phyloP scores from a whole-genome alignment of 495 filamentous ascomycete genomes.

The Podospora didyma region DNA sequence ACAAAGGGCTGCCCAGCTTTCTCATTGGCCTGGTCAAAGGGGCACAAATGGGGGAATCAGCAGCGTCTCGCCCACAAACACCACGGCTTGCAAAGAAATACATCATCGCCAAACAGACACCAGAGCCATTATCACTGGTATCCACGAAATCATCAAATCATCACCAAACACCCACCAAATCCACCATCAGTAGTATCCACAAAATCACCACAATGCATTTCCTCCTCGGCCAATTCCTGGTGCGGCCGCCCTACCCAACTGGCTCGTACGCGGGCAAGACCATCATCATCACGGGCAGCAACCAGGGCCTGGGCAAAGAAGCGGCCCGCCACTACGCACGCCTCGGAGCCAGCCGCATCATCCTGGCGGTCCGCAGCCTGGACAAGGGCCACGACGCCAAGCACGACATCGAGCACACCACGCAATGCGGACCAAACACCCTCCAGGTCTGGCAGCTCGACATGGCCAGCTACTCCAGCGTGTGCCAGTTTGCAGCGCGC shows the following conservation, averaged over 20 bases:
- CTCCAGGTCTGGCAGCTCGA: slow-evolving; percentile 52
- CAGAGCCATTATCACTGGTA: too few relatives aligned
- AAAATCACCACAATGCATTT: not conserved
- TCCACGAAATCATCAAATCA: too few relatives aligned
- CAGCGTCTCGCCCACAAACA: too few relatives aligned
- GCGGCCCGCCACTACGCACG: slow-evolving; percentile 40
- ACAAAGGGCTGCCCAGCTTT: too few relatives aligned
- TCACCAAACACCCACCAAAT: too few relatives aligned
- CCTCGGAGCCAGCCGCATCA: slow-evolving; percentile 39
- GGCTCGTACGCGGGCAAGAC: slow-evolving; percentile 27
- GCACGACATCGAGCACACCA: slow-evolving; percentile 32
- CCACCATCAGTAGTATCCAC: too few relatives aligned
- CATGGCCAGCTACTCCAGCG: slow-evolving; percentile 29
- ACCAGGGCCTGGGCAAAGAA: slow-evolving; percentile 51
- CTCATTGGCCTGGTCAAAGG: too few relatives aligned
- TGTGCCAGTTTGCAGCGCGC: slow-evolving; percentile 21
- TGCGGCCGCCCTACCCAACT: slow-evolving; percentile 1
- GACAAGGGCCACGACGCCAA: slow-evolving; percentile 42
- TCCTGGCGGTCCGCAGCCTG: slow-evolving; percentile 44
- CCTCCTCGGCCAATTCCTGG: slow-evolving; percentile 9
- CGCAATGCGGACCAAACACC: slow-evolving; percentile 39
- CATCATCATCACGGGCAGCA: slow-evolving; percentile 52
- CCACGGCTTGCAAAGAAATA: too few relatives aligned
- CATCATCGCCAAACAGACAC: too few relatives aligned
- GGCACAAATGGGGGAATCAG: too few relatives aligned